Evolutionary conservation across 192 early-diverging fungal genomes (phyloP).

Genomic region (Geosiphon pyriformis): DNA sequence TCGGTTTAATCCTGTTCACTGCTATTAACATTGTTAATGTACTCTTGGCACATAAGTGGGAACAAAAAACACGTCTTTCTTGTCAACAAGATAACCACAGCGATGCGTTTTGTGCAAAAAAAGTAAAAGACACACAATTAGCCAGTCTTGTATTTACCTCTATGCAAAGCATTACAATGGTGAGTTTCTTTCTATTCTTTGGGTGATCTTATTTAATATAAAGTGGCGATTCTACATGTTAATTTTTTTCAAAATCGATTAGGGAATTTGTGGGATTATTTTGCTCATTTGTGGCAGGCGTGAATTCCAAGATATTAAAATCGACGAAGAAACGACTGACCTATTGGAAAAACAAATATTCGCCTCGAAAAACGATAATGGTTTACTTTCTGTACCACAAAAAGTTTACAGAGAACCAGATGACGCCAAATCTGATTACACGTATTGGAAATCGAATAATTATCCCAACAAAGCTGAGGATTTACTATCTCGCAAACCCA

Average conservation of each 20-base stretch:
- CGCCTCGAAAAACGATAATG: not conserved
- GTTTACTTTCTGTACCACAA: not conserved
- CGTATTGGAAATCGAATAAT: too few species aligned
- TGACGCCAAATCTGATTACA: not conserved
- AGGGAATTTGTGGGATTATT: not conserved
- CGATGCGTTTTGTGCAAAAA: not conserved
- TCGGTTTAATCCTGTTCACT: not conserved
- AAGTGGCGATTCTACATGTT: too few species aligned
- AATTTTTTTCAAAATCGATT: not conserved
- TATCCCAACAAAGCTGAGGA: not conserved
- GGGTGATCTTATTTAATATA: not conserved
- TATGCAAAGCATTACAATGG: not conserved
- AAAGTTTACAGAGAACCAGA: not conserved
- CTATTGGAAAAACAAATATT: not conserved
- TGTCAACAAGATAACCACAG: not conserved
- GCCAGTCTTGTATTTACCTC: not conserved
- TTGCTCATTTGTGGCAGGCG: slow-evolving; percentile 1
- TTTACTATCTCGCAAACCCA: not conserved
- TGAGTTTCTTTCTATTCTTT: too few species aligned
- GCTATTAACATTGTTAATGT: not conserved
- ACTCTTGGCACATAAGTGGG: not conserved
- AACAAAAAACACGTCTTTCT: not conserved
- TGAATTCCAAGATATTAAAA: slow-evolving; percentile 7
- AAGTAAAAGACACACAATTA: not conserved
- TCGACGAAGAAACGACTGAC: slow-evolving; percentile 3